Percentiles rank a stretch among this genome's conserved stretches.
Conservation (phyloP, 140 eudicot species). For the Bidens hawaiensis region DNA sequence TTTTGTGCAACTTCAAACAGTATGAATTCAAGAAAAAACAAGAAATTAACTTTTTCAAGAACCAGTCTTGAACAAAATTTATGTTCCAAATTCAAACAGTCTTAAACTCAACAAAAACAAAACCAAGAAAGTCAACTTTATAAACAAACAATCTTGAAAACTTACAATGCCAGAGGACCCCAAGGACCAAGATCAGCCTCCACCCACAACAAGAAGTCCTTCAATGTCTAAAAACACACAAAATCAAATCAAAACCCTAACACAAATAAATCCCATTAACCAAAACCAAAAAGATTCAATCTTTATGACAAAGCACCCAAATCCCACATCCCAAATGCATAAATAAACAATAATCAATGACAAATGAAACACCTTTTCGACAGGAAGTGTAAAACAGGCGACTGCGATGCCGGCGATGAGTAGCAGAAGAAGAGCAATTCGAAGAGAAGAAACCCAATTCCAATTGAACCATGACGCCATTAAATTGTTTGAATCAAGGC, state of each 20-base stretch:
- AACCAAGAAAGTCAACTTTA: too few relatives aligned
- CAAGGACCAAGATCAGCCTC: constrained; percentile 87
- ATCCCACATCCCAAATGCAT: not conserved
- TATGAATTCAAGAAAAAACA: too few relatives aligned
- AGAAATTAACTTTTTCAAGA: not conserved
- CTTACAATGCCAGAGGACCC: constrained; percentile 97
- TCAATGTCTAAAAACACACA: constrained; percentile 48
- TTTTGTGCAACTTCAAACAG: too few relatives aligned
- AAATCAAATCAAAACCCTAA: not conserved
- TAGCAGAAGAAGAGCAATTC: constrained; percentile 36
- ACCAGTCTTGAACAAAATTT: not conserved
- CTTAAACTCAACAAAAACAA: too few relatives aligned
- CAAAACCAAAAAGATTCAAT: constrained; percentile 1
- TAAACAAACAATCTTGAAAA: too few relatives aligned
- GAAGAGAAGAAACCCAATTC: constrained; percentile 47
- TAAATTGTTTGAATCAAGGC: not conserved
- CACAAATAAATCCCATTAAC: not conserved
- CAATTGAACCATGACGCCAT: constrained; percentile 1
- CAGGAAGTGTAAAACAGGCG: constrained; percentile 73
- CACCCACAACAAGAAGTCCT: constrained; percentile 74
- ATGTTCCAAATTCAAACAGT: too few relatives aligned
- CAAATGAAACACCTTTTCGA: constrained; percentile 59
- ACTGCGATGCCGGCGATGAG: constrained; percentile 55
- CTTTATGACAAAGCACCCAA: not conserved
- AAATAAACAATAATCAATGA: not conserved